These are phyloP conservation scores for Dendrocalamus sinicus DNA, from an alignment of 176 grass and related monocot genomes.

Conservation along the genomic window DNA sequence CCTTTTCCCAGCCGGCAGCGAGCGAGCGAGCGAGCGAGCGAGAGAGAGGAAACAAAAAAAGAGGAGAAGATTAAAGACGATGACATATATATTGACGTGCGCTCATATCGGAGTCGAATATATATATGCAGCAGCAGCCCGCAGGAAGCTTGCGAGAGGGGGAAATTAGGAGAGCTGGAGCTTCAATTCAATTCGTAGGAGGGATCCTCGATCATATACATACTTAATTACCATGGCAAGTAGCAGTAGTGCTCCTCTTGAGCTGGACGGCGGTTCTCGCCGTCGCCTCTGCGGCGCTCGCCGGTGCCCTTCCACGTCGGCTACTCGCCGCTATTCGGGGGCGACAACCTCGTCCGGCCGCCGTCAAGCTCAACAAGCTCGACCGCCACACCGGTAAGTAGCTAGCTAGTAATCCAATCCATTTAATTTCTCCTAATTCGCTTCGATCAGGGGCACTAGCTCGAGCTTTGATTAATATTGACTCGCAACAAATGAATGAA, in stretches of 20 bases:
- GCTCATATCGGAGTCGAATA: no score
- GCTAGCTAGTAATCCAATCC: no score
- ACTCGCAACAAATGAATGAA: not conserved
- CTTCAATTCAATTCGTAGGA: not conserved
- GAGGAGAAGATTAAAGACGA: no score
- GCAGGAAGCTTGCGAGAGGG: no score
- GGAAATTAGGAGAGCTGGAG: not conserved
- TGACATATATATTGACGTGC: no score
- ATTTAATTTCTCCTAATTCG: not conserved
- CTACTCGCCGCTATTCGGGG: constrained; percentile 71
- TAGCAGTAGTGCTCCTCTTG: not conserved
- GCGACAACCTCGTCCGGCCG: constrained; percentile 64
- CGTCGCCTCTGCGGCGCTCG: constrained; percentile 20
- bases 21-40: no score
- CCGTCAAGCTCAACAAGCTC: constrained; percentile 61
- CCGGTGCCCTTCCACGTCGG: constrained; percentile 63
- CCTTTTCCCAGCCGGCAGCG: no score
- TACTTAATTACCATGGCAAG: constrained; percentile 5
- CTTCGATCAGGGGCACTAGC: no score
- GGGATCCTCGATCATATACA: not conserved
- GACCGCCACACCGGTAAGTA: constrained; percentile 64
- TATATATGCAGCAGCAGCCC: no score
- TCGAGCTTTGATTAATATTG: not conserved
- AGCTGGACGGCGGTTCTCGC: not conserved
- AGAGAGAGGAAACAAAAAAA: no score